Conservation (phyloP, 2,329 filamentous ascomycete species). For the Mariannaea sp. region DNA sequence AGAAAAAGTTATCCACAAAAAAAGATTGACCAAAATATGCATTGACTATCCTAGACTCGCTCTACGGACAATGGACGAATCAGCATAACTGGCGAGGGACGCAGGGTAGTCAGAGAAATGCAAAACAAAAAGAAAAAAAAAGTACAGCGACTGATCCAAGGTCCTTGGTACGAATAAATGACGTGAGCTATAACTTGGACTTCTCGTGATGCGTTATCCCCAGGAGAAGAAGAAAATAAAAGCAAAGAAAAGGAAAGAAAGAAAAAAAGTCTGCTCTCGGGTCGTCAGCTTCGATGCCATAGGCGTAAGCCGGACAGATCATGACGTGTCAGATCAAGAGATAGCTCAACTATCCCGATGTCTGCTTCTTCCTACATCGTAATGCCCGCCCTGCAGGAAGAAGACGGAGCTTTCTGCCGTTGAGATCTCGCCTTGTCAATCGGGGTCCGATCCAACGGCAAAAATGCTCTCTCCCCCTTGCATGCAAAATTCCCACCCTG, state of each 20-base stretch:
- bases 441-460: constrained; percentile 22
- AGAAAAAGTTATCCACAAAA: too few relatives aligned
- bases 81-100: neutral
- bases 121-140: neutral
- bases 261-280: neutral
- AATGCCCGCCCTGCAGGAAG: neutral
- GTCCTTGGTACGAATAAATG: too few relatives aligned
- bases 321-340: constrained; percentile 27
- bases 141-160: neutral
- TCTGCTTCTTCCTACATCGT: neutral
- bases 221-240: too few relatives aligned
- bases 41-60: neutral
- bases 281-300: neutral
- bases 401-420: constrained; percentile 10
- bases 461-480: constrained; percentile 17
- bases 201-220: constrained; percentile 10
- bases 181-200: too few relatives aligned
- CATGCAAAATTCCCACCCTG: constrained; percentile 14
- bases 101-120: too few relatives aligned
- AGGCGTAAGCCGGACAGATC: neutral
- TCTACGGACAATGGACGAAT: constrained; percentile 2
- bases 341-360: neutral
- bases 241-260: too few relatives aligned
- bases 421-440: constrained; percentile 10
- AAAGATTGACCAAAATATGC: too few relatives aligned